Conservation (phyloP, 2,329 filamentous ascomycete genomes). For the Macrophomina pseudophaseolina region DNA sequence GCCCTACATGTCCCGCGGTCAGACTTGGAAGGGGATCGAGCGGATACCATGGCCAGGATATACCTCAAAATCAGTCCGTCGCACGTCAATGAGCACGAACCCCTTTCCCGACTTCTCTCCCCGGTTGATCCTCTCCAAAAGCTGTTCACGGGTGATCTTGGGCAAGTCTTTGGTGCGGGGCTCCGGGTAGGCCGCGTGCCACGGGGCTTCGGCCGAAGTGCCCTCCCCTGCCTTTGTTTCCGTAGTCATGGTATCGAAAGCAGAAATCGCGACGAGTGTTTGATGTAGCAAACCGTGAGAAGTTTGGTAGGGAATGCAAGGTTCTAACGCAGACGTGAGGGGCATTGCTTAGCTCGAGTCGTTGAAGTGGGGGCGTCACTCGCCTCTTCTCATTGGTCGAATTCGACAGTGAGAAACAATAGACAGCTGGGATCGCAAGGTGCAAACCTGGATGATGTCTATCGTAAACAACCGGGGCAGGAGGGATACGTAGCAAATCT, state of each 20-base stretch:
- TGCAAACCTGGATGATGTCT: no score
- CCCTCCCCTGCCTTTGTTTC: neutral
- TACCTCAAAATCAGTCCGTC: slow-evolving; percentile 59
- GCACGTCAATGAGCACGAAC: slow-evolving; percentile 54
- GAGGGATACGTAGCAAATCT: no score
- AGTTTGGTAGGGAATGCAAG: no score
- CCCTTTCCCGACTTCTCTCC: slow-evolving; percentile 19
- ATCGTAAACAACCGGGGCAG: neutral
- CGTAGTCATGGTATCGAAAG: neutral
- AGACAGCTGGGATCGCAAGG: neutral
- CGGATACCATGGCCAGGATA: neutral
- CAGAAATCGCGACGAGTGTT: neutral
- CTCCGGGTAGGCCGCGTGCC: slow-evolving; percentile 31
- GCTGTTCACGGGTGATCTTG: slow-evolving; percentile 26
- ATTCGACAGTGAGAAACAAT: no score
- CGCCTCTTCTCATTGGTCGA: neutral
- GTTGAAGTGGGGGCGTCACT: neutral
- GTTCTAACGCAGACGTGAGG: neutral
- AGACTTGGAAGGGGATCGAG: slow-evolving; percentile 15
- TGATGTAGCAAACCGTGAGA: no score
- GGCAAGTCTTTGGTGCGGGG: slow-evolving; percentile 24
- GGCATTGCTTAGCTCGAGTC: neutral
- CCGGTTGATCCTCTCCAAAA: slow-evolving; percentile 27
- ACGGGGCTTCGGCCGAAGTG: slow-evolving; percentile 16
- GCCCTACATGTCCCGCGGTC: slow-evolving; percentile 49